Percentiles rank a stretch among this genome's conserved stretches.
Evolutionary conservation across 805 yeast species (phyloP).

Genomic region (Kodamaea kaohsiungensis): DNA sequence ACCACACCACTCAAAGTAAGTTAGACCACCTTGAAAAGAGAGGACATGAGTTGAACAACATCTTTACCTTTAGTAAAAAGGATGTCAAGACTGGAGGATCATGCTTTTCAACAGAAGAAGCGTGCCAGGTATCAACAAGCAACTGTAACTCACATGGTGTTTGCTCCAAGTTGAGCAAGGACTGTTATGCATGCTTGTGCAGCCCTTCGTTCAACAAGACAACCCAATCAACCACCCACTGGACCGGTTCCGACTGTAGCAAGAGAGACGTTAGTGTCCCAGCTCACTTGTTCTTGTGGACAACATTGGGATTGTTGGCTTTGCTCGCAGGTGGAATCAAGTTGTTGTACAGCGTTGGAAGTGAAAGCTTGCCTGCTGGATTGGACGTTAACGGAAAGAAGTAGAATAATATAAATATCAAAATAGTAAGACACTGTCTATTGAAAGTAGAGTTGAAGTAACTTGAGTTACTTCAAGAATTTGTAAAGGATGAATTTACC

Average conservation of each 20-base stretch:
- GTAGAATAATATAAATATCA: constrained; percentile 28
- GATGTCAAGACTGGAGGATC: constrained; percentile 12
- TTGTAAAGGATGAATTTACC: too few relatives aligned
- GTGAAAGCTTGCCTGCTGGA: constrained; percentile 67
- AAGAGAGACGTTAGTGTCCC: constrained; percentile 67
- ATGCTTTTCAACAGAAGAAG: constrained; percentile 46
- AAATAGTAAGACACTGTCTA: too few relatives aligned
- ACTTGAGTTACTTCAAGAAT: too few relatives aligned
- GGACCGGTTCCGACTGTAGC: constrained; percentile 63
- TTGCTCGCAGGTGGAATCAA: constrained; percentile 53
- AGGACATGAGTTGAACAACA: constrained; percentile 17
- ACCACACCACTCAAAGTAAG: constrained; percentile 1
- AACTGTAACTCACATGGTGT: constrained; percentile 57
- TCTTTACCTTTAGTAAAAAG: constrained; percentile 12
- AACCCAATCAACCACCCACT: constrained; percentile 47
- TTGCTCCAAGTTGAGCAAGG: constrained; percentile 40
- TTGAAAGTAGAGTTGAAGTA: too few relatives aligned
- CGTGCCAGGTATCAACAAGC: constrained; percentile 48
- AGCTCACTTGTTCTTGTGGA: constrained; percentile 71
- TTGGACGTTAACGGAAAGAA: constrained; percentile 57
- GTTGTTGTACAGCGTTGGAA: constrained; percentile 54
- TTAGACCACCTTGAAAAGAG: constrained; percentile 18
- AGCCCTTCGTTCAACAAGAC: constrained; percentile 43
- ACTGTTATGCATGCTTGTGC: constrained; percentile 55
- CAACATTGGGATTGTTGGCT: constrained; percentile 48